These are phyloP conservation scores for Scenedesmus sp. DNA, from an alignment of 163 green algal species.

Conservation along the genomic window DNA sequence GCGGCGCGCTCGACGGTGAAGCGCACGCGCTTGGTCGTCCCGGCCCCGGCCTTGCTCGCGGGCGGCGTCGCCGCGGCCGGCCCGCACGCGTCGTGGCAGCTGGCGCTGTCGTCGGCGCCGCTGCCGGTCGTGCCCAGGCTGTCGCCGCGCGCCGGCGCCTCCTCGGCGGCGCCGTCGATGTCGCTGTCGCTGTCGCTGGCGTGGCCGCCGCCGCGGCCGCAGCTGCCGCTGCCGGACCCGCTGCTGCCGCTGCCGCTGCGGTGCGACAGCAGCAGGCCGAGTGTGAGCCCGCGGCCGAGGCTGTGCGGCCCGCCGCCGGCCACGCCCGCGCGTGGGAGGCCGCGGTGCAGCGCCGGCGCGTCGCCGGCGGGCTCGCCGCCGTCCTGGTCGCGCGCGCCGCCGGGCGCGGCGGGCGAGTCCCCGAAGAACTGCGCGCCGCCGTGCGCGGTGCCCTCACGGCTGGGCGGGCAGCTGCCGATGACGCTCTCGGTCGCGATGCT, in stretches of 20 bases:
- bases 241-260: no score
- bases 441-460: constrained; percentile 34
- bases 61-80: not conserved
- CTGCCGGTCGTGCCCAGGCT: constrained; percentile 3
- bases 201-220: no score
- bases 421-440: constrained; percentile 7
- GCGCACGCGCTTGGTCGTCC: constrained; percentile 14
- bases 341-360: no score
- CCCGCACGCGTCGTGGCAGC: not conserved
- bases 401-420: not conserved
- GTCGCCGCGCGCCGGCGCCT: no score
- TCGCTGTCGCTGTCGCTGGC: no score
- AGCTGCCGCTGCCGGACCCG: not conserved
- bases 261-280: no score
- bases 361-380: not conserved
- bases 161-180: no score
- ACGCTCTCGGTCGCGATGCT: constrained; percentile 32
- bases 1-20: constrained; percentile 27
- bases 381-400: not conserved
- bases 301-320: no score
- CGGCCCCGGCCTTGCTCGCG: not conserved
- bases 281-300: no score
- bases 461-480: constrained; percentile 28
- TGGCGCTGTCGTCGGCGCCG: not conserved
- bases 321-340: no score